A percentile compares a stretch with the other conserved stretches of the same genome.
These are phyloP conservation scores for Rhodotorula glutinis DNA, from an alignment of 1,284 basidiomycete species.

Conservation along the genomic window DNA sequence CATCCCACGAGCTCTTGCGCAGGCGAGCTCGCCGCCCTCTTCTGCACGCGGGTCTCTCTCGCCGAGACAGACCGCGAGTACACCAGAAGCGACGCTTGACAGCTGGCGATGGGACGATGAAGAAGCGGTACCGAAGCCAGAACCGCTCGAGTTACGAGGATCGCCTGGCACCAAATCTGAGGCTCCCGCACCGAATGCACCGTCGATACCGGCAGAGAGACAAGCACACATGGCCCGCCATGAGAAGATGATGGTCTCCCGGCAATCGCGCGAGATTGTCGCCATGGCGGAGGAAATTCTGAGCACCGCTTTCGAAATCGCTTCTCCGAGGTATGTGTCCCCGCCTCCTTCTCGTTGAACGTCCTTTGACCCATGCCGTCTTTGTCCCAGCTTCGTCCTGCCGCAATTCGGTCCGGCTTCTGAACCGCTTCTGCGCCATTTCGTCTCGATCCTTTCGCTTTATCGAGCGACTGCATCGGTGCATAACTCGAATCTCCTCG, in stretches of 20 bases:
- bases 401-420: conserved; percentile 31
- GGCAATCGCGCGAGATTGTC: conserved; percentile 55
- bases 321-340: conserved; percentile 40
- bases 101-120: too few relatives aligned
- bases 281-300: conserved; percentile 56
- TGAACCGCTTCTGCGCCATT: conserved; percentile 55
- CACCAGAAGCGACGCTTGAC: too few relatives aligned
- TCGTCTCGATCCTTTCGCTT: conserved; percentile 70
- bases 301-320: conserved; percentile 38
- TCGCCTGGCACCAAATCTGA: too few relatives aligned
- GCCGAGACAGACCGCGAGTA: too few relatives aligned
- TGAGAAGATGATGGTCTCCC: conserved; percentile 47
- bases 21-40: too few relatives aligned
- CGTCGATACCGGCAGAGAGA: too few relatives aligned
- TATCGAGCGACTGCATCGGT: conserved; percentile 79
- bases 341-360: not conserved
- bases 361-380: too few relatives aligned
- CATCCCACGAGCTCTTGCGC: too few relatives aligned
- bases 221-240: conserved; percentile 11
- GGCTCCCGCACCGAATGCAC: too few relatives aligned
- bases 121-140: too few relatives aligned
- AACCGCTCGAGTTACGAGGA: too few relatives aligned
- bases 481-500: conserved; percentile 58
- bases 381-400: conserved; percentile 34
- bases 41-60: too few relatives aligned